These are phyloP conservation scores for Penicillium brasilianum DNA, from an alignment of 2,329 filamentous ascomycete genomes.

Conservation along the genomic window DNA sequence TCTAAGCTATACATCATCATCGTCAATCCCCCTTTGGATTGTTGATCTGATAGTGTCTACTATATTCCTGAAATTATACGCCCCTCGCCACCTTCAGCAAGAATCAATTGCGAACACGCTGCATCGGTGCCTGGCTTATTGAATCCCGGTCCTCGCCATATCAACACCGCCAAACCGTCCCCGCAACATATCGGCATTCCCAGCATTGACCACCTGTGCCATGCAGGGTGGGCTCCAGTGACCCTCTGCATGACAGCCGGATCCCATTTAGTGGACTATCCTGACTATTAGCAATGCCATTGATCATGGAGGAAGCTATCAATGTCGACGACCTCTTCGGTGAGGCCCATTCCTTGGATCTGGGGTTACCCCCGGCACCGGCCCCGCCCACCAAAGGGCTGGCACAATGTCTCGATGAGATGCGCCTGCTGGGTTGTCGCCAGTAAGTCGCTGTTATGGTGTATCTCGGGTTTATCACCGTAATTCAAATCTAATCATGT, in stretches of 20 bases:
- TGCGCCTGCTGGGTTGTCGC: conserved; percentile 76
- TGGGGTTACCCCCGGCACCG: conserved; percentile 52
- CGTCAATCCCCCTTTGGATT: not conserved
- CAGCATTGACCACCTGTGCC: conserved; percentile 8
- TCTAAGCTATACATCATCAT: not conserved
- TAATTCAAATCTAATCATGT: not conserved
- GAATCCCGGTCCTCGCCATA: conserved; percentile 6
- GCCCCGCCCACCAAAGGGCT: conserved; percentile 68
- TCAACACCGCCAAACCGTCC: conserved; percentile 12
- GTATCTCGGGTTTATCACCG: too few species aligned
- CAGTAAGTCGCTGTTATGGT: conserved; percentile 65
- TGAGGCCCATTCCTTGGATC: conserved; percentile 64
- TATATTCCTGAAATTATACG: not conserved
- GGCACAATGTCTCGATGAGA: conserved; percentile 74
- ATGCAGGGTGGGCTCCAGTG: conserved; percentile 24
- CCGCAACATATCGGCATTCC: conserved; percentile 8
- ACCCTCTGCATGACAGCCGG: conserved; percentile 9
- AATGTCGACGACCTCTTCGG: conserved; percentile 78
- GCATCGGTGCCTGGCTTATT: not conserved
- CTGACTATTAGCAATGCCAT: conserved; percentile 46
- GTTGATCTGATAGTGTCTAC: not conserved
- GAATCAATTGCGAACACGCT: not conserved
- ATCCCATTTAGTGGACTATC: conserved; percentile 10
- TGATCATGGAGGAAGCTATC: conserved; percentile 63
- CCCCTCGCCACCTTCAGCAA: too few species aligned